A percentile compares a stretch with the other conserved stretches of the same genome.
Evolutionary conservation across 129 eudicot genomes (phyloP).

Genomic region (Escallonia herrerae): DNA sequence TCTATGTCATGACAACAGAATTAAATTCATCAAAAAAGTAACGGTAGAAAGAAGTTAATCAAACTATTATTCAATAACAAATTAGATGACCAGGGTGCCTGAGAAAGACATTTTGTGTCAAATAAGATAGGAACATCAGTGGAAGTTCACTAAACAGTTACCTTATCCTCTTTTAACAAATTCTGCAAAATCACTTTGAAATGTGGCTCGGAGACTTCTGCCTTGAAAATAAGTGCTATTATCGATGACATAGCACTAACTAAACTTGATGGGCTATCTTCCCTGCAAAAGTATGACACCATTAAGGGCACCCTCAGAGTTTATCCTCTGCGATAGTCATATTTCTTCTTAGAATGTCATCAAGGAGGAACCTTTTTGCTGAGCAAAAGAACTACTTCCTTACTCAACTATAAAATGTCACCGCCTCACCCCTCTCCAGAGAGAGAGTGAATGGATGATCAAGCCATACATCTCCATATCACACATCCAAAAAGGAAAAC

Average conservation of each 20-base stretch:
- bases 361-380: too few relatives aligned
- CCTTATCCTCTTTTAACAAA: constrained; percentile 66
- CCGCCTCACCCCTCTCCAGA: too few relatives aligned
- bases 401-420: too few relatives aligned
- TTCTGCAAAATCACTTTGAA: constrained; percentile 61
- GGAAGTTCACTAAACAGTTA: constrained; percentile 13
- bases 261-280: constrained; percentile 58
- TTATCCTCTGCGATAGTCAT: not conserved
- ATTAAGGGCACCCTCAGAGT: constrained; percentile 2
- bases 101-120: constrained; percentile 1
- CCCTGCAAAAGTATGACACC: constrained; percentile 42
- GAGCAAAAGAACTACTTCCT: too few relatives aligned
- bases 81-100: not conserved
- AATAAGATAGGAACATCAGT: not conserved
- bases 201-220: constrained; percentile 60
- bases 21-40: too few relatives aligned
- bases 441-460: too few relatives aligned
- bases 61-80: not conserved
- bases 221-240: constrained; percentile 58
- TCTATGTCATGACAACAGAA: too few relatives aligned
- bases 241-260: constrained; percentile 64
- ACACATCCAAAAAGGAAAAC: too few relatives aligned
- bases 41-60: not conserved
- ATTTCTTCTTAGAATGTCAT: too few relatives aligned
- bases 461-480: too few relatives aligned